Percentiles rank a stretch among this genome's conserved stretches.
These are phyloP conservation scores for Auricularia sp. DNA, from an alignment of 768 basidiomycete genomes.

Conservation along the genomic window DNA sequence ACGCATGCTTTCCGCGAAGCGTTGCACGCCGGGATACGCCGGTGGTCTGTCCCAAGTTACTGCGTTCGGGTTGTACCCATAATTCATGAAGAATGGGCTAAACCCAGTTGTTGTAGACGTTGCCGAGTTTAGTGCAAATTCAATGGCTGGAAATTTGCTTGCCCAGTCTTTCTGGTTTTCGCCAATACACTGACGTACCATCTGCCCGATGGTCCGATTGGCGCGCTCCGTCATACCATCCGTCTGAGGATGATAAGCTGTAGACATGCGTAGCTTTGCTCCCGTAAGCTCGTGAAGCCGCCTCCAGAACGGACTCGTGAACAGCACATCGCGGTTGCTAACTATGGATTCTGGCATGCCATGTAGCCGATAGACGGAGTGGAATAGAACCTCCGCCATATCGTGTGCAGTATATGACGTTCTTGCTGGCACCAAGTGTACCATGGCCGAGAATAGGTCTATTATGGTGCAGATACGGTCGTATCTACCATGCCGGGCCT, in stretches of 20 bases:
- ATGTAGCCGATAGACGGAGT: slow-evolving; percentile 26
- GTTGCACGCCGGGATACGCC: too few relatives aligned
- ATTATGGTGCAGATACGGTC: slow-evolving; percentile 21
- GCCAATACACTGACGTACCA: slow-evolving; percentile 1
- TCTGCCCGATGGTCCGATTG: slow-evolving; percentile 1
- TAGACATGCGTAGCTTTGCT: slow-evolving; percentile 24
- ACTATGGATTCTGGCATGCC: slow-evolving; percentile 23
- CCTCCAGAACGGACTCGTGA: slow-evolving; percentile 25
- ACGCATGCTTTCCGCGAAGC: too few relatives aligned
- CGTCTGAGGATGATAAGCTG: slow-evolving; percentile 22
- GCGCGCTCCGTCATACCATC: slow-evolving; percentile 14
- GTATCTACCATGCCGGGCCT: slow-evolving; percentile 14
- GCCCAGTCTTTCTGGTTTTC: slow-evolving; percentile 11
- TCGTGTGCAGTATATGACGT: slow-evolving; percentile 23
- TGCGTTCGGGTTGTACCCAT: slow-evolving; percentile 13
- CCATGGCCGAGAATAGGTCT: slow-evolving; percentile 14
- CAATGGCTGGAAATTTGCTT: slow-evolving; percentile 19
- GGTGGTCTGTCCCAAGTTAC: background rate
- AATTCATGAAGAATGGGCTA: slow-evolving; percentile 28
- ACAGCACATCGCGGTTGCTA: slow-evolving; percentile 25
- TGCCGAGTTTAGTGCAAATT: slow-evolving; percentile 31
- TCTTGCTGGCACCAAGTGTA: slow-evolving; percentile 21
- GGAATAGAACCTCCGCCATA: slow-evolving; percentile 28
- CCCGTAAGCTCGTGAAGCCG: slow-evolving; percentile 15
- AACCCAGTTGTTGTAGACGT: slow-evolving; percentile 25